Evolutionary conservation across 495 filamentous ascomycete species (phyloP).

Genomic region (Umbilicaria muhlenbergii): DNA sequence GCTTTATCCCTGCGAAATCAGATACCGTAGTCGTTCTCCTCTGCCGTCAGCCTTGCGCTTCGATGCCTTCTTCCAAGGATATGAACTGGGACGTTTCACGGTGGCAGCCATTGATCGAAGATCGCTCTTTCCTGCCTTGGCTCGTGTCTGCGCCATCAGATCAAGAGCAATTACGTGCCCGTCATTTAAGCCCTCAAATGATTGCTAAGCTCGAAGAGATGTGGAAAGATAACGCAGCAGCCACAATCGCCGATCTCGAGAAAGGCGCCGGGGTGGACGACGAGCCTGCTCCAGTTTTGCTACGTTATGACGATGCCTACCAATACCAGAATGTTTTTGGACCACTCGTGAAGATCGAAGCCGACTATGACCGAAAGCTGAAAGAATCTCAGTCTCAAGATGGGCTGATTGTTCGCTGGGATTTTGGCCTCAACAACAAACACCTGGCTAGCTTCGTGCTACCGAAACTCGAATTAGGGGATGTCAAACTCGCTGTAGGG

Average conservation of each 20-base stretch:
- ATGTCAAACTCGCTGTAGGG: constrained; percentile 94
- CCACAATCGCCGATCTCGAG: constrained; percentile 84
- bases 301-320: constrained; percentile 94
- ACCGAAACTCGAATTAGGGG: constrained; percentile 91
- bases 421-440: constrained; percentile 94
- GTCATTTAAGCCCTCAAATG: constrained; percentile 87
- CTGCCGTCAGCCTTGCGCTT: constrained; percentile 90
- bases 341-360: constrained; percentile 96
- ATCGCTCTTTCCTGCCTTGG: constrained; percentile 90
- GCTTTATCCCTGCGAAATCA: constrained; percentile 98
- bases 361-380: constrained; percentile 97
- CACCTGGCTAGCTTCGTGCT: constrained; percentile 91
- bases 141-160: constrained; percentile 82
- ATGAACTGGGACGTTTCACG: constrained; percentile 99
- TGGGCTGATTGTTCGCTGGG: constrained; percentile 85
- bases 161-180: constrained; percentile 86
- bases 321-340: constrained; percentile 99
- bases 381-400: constrained; percentile 98
- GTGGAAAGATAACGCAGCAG: constrained; percentile 91
- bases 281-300: constrained; percentile 80
- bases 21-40: constrained; percentile 96
- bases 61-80: constrained; percentile 92
- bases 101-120: constrained; percentile 96
- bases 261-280: constrained; percentile 90
- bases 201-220: constrained; percentile 96